Conservation (phyloP, 1,284 basidiomycete species). For the Cutaneotrichosporon curvatum region DNA sequence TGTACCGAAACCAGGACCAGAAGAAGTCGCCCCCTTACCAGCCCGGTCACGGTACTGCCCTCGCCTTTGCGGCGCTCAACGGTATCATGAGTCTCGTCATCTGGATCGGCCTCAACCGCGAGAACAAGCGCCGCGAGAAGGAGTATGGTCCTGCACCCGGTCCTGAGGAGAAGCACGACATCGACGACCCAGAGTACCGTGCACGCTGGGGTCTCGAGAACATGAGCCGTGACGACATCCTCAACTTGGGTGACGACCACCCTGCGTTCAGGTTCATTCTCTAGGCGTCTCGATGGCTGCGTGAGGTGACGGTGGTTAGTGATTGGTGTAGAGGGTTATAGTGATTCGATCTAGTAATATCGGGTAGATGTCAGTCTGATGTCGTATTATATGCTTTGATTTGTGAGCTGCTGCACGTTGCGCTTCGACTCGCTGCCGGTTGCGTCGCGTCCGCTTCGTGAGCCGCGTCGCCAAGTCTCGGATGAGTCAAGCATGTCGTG, state of each 20-base stretch:
- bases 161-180: slow-evolving; percentile 59
- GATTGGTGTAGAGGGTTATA: background rate
- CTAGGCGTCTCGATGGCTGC: slow-evolving; percentile 3
- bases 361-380: too few relatives aligned
- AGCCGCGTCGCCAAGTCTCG: too few relatives aligned
- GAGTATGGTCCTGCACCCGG: slow-evolving; percentile 37
- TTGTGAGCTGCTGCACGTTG: too few relatives aligned
- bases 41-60: slow-evolving; percentile 42
- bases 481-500: too few relatives aligned
- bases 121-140: slow-evolving; percentile 43
- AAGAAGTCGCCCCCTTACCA: slow-evolving; percentile 29
- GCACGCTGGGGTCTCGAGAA: slow-evolving; percentile 43
- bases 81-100: slow-evolving; percentile 36
- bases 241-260: slow-evolving; percentile 47
- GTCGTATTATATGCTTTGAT: too few relatives aligned
- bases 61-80: slow-evolving; percentile 41
- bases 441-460: too few relatives aligned
- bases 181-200: slow-evolving; percentile 37
- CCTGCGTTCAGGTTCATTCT: slow-evolving; percentile 40
- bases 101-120: slow-evolving; percentile 33
- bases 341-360: too few relatives aligned
- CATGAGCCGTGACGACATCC: slow-evolving; percentile 44
- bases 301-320: background rate
- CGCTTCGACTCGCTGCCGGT: too few relatives aligned
- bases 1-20: slow-evolving; percentile 38